These are phyloP conservation scores for Syncephalastrum sp. DNA, from an alignment of 371 early-diverging fungal species.

Conservation along the genomic window DNA sequence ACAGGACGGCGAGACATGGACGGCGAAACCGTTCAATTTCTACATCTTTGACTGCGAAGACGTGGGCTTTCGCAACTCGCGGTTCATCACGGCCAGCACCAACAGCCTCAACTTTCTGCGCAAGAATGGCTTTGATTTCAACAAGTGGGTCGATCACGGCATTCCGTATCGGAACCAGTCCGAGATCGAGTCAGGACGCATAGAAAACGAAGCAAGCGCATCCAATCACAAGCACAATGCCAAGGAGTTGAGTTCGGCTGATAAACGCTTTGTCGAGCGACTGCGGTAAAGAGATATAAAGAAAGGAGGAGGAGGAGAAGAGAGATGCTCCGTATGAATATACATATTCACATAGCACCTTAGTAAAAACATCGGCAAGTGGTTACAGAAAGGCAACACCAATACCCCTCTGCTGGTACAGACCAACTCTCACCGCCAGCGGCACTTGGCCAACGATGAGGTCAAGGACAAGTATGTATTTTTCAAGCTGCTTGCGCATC, in stretches of 20 bases:
- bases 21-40: constrained; percentile 82
- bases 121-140: constrained; percentile 77
- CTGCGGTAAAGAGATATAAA: background rate
- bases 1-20: constrained; percentile 51
- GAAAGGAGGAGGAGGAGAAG: too few species aligned
- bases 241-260: too few species aligned
- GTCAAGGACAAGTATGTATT: constrained; percentile 44
- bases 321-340: background rate
- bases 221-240: too few species aligned
- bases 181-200: constrained; percentile 13
- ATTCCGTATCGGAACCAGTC: constrained; percentile 44
- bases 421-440: constrained; percentile 47
- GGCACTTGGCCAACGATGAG: constrained; percentile 63
- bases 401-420: constrained; percentile 35
- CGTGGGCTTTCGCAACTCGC: constrained; percentile 31
- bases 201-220: too few species aligned
- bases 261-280: constrained; percentile 12
- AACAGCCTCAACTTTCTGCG: constrained; percentile 53
- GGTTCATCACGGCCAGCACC: constrained; percentile 62
- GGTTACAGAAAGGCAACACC: constrained; percentile 33
- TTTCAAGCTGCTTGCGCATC: background rate
- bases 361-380: constrained; percentile 20
- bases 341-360: background rate
- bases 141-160: constrained; percentile 54
- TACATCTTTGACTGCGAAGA: constrained; percentile 73